Base-by-base conservation (phyloP, 441 rosid genomes). In the Eruca vesicaria region DNA sequence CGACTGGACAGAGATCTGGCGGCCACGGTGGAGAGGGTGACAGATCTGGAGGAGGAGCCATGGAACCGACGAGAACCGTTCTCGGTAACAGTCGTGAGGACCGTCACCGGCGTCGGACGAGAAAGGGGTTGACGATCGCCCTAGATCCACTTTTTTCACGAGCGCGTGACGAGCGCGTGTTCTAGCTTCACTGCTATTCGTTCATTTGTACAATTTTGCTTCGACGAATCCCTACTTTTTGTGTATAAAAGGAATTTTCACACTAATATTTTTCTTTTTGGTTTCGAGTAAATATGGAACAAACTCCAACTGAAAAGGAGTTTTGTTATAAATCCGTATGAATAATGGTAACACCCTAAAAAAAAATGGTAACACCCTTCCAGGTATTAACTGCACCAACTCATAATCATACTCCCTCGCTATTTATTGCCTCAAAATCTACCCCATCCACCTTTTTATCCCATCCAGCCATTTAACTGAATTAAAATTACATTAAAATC, bases 301-400 rank as follows among this genome's bases (percentile, higher is more conserved):
- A 75, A 36, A 75, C 50, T 68, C 52, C 67, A 18, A 74, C 3
- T 4, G 14, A 64, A 73, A 53, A 50, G 57, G 78, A 21, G 38
- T 20, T 73, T 41, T 41, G 55, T 9, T 31, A 64, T 73, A 55
- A 55, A 55, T 73, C 9, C 12, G 43, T 63, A 21, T 64, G 56
- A 60, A 60, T 58, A 32, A 45, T 57, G 29, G 16, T 14, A 41
- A 16, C 48, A 14, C 48, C 48, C 48, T 41, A n/a, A n/a, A n/a
- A n/a, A n/a, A n/a, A n/a, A 32, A 45, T 57, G 29, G 16, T 14
- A 41, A 16, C 48, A 14, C 48, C 48, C 48, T 41, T 41, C 16
- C 14, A 29, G 16, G 29, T 50, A 62, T 36, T 63, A 43, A 63
- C 12, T 29, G 53, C 71, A 69, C 52, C 71, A 38, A 53, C 69